Conservation (phyloP, 179 eudicot species). For the Pouteria campechiana region DNA sequence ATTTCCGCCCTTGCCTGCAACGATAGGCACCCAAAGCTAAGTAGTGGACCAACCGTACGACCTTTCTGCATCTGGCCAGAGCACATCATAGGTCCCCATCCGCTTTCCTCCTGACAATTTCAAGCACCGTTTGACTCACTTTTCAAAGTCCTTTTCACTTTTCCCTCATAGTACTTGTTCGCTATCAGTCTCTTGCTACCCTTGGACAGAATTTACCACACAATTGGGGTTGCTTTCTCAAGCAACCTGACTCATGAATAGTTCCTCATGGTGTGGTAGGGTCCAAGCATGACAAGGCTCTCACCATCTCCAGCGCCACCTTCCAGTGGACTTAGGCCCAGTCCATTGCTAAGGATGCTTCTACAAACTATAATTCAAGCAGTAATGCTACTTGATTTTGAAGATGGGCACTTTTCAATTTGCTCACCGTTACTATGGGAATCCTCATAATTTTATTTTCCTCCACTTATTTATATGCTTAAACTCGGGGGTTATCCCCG, state of each 20-base stretch:
- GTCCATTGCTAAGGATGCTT: slow-evolving; percentile 5
- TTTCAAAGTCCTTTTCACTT: slow-evolving; percentile 5
- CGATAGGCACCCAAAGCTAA: too few relatives aligned
- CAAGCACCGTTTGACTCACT: slow-evolving; percentile 5
- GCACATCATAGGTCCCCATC: background rate
- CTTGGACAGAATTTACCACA: slow-evolving; percentile 4
- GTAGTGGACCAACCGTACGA: too few relatives aligned
- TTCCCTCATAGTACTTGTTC: slow-evolving; percentile 2
- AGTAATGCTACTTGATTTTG: too few relatives aligned
- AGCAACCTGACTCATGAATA: slow-evolving; percentile 18
- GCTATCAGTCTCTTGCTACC: slow-evolving; percentile 2
- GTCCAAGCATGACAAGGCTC: slow-evolving; percentile 28
- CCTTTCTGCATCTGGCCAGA: slow-evolving; percentile 3
- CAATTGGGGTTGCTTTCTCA: slow-evolving; percentile 3
- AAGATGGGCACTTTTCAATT: too few relatives aligned
- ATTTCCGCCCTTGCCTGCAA: too few relatives aligned
- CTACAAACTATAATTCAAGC: slow-evolving; percentile 6
- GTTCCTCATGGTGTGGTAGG: slow-evolving; percentile 28
- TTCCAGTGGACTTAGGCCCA: slow-evolving; percentile 18
- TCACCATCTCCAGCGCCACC: slow-evolving; percentile 23
- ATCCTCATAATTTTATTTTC: too few relatives aligned
- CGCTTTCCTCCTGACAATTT: slow-evolving; percentile 1
- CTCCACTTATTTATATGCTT: too few relatives aligned
- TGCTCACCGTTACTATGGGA: too few relatives aligned
- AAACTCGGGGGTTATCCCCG: background rate